These are phyloP conservation scores for Candida maris DNA, from an alignment of 805 yeast genomes.

Conservation along the genomic window DNA sequence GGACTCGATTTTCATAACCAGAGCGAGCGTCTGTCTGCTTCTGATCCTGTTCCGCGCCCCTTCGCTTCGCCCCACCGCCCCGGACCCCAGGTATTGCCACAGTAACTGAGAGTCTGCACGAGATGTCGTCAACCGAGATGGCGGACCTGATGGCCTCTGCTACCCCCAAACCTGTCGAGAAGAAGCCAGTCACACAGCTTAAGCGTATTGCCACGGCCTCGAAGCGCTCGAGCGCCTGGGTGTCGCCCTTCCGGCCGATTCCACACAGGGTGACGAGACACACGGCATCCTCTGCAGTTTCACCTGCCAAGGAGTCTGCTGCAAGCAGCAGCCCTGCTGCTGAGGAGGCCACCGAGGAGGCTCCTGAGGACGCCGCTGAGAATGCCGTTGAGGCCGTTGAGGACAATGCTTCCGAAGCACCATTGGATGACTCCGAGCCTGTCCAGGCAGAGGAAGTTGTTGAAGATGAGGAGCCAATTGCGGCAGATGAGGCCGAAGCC, in stretches of 20 bases:
- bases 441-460: slow-evolving; percentile 13
- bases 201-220: slow-evolving; percentile 17
- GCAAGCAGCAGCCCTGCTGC: slow-evolving; percentile 4
- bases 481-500: slow-evolving; percentile 15
- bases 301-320: slow-evolving; percentile 1
- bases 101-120: too few relatives aligned
- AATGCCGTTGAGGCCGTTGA: slow-evolving; percentile 4
- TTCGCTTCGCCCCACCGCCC: too few relatives aligned
- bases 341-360: slow-evolving; percentile 5
- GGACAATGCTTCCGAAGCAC: slow-evolving; percentile 14
- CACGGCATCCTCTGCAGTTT: neutral
- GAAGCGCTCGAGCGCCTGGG: slow-evolving; percentile 21
- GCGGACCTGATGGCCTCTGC: slow-evolving; percentile 15
- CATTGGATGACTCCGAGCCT: slow-evolving; percentile 6
- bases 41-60: too few relatives aligned
- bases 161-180: slow-evolving; percentile 8
- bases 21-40: too few relatives aligned
- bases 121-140: slow-evolving; percentile 20
- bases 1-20: too few relatives aligned
- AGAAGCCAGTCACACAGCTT: slow-evolving; percentile 18
- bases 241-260: slow-evolving; percentile 28
- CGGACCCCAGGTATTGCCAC: too few relatives aligned
- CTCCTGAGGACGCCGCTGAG: slow-evolving; percentile 4
- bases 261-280: slow-evolving; percentile 8
- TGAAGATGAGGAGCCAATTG: slow-evolving; percentile 20